Evolutionary conservation across 2,329 filamentous ascomycete species (phyloP).

Genomic region (Nemania bipapillata): DNA sequence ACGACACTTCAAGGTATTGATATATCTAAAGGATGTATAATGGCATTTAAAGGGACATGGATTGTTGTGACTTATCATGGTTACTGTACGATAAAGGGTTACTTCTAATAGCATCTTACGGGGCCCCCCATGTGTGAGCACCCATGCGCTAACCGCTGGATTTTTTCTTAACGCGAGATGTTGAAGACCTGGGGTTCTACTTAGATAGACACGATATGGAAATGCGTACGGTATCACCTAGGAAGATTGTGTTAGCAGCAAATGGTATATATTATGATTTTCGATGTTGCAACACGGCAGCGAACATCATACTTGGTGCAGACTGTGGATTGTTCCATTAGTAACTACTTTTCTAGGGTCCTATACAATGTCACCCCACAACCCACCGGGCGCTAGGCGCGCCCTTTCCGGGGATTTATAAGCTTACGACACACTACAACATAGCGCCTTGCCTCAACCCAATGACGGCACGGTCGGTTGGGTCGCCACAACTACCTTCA

Average conservation of each 20-base stretch:
- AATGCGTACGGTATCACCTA: background rate
- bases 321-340: too few species aligned
- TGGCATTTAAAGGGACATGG: background rate
- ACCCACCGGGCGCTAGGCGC: background rate
- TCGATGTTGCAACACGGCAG: background rate
- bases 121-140: background rate
- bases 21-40: conserved; percentile 24
- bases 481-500: background rate
- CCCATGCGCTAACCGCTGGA: background rate
- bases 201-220: too few species aligned
- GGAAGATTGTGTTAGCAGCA: background rate
- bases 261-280: background rate
- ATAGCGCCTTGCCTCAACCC: background rate
- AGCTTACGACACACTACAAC: conserved; percentile 1
- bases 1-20: conserved; percentile 46
- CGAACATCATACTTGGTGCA: background rate
- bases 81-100: conserved; percentile 27
- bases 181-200: background rate
- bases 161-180: background rate
- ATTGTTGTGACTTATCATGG: conserved; percentile 6
- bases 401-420: conserved; percentile 9
- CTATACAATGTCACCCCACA: background rate
- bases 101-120: conserved; percentile 5
- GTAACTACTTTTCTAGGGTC: background rate
- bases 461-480: background rate